Percentiles rank a stretch among this genome's conserved stretches.
Evolutionary conservation across 306 rosid species (phyloP).

Genomic region (Echinosophora koreensis): DNA sequence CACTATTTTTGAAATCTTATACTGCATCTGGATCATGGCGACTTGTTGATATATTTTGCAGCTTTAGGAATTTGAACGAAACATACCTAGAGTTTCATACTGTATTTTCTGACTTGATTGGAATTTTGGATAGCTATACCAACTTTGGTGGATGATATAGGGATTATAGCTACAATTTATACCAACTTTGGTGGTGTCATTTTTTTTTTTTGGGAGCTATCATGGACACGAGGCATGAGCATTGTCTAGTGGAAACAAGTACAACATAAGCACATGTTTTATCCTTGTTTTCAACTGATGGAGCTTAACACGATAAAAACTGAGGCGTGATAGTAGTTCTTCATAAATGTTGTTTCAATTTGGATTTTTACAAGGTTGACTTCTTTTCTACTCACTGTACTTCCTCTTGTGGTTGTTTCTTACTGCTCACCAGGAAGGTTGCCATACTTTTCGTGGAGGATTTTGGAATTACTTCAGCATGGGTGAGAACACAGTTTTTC

Average conservation of each 20-base stretch:
- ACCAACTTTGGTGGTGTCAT: neutral
- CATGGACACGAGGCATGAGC: neutral
- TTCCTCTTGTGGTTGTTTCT: slow-evolving; percentile 43
- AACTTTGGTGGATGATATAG: slow-evolving; percentile 37
- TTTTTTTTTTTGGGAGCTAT: slow-evolving; percentile 25
- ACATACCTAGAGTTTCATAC: slow-evolving; percentile 17
- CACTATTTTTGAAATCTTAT: slow-evolving; percentile 36
- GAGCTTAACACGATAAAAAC: slow-evolving; percentile 22
- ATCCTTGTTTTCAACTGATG: slow-evolving; percentile 28
- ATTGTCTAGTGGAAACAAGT: slow-evolving; percentile 22
- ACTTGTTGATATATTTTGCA: slow-evolving; percentile 25
- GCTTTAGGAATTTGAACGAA: slow-evolving; percentile 28
- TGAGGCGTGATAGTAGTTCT: neutral
- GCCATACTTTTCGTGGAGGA: slow-evolving; percentile 96
- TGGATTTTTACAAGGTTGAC: slow-evolving; percentile 36
- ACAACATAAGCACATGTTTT: slow-evolving; percentile 10
- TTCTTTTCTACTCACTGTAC: slow-evolving; percentile 41
- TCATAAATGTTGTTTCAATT: slow-evolving; percentile 22
- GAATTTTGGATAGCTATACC: neutral
- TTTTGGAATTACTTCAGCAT: slow-evolving; percentile 99
- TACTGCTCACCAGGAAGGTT: slow-evolving; percentile 76
- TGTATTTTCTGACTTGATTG: slow-evolving; percentile 39
- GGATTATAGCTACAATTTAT: slow-evolving; percentile 14
- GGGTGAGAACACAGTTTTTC: slow-evolving; percentile 66
- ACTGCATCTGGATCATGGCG: slow-evolving; percentile 34